A percentile compares a stretch with the other conserved stretches of the same genome.
Evolutionary conservation across 2,329 filamentous ascomycete genomes (phyloP).

Genomic region (Xylaria sp.): DNA sequence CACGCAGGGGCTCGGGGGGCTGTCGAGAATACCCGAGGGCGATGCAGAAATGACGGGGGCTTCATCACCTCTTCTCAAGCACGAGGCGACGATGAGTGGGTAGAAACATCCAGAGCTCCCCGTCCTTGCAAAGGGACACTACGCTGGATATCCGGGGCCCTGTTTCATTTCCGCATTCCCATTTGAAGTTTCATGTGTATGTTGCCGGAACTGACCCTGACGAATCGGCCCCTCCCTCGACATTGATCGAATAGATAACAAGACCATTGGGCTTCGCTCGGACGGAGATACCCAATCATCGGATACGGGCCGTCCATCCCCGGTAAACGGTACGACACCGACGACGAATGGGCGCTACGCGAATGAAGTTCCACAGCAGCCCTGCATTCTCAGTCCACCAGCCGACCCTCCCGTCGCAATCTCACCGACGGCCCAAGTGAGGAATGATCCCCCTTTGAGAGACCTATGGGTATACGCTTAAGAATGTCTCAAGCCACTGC

Average conservation of each 20-base stretch:
- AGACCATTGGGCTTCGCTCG: not conserved
- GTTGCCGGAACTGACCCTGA: not conserved
- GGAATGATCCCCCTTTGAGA: not conserved
- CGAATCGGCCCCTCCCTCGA: not conserved
- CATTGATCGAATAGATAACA: not conserved
- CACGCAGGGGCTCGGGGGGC: slow-evolving; percentile 47
- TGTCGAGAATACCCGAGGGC: slow-evolving; percentile 61
- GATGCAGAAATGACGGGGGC: slow-evolving; percentile 53
- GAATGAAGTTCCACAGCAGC: slow-evolving; percentile 8
- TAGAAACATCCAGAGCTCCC: slow-evolving; percentile 21
- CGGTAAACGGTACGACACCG: slow-evolving; percentile 4
- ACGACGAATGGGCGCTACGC: slow-evolving; percentile 2
- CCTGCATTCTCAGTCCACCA: not conserved
- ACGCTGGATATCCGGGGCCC: not conserved
- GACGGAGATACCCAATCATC: not conserved
- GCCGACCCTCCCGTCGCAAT: not conserved
- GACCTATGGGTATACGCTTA: not conserved
- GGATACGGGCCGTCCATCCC: not conserved
- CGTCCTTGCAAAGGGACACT: not conserved
- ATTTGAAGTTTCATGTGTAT: not conserved
- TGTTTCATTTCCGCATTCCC: not conserved
- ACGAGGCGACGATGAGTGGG: slow-evolving; percentile 40
- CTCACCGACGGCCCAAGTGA: not conserved
- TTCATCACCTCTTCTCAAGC: slow-evolving; percentile 37
- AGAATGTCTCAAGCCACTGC: not conserved